Evolutionary conservation across 768 basidiomycete species (phyloP), one percentile per base, ranked within the genome.

Genomic region (Clavaria fumosa): DNA sequence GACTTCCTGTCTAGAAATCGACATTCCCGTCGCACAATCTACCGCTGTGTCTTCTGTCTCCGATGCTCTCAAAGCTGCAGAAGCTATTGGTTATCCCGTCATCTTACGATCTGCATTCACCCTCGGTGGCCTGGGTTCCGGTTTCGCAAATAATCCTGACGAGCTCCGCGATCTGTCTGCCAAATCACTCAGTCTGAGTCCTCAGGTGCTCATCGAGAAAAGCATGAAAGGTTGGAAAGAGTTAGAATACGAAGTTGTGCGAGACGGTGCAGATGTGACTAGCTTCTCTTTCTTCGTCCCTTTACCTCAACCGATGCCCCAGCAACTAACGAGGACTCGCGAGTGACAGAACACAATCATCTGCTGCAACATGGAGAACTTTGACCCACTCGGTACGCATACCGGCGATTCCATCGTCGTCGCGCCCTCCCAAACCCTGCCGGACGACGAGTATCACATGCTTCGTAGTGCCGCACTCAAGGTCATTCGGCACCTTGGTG

Each of bases 201-300:
- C 95, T 33, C 95, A 97, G 56, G 85, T 97, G 31, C 70, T 99
- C 40, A 90, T 99, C 45, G 95, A 97, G 61, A 82, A 90, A 35
- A 86, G 82, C 48, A 84, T 99, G 80, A 97, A 97, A 61, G 95
- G 95, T 21, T 99, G 95, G 95, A 99, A 99, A 56, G 95, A 99
- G 61, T 70, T 97, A 45, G 95, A 99, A 61, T 99, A 97, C 49
- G 95, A 99, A 56, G 95, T 99, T 44, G 95, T 97, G 51, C 82
- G 95, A 38, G 95, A 99, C 55, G 90, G 71, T 47, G 93, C 93
- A 35, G 95, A 99, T 60, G 86, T 89, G 57, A 47, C 82, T 74
- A n/a, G 4, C 12, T 40, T 18, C 43, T 27, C 20, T 27, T 33
- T 39, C 38, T 31, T 17, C 40, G 32, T 34, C 35, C 14, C 18